phyloP scores from a whole-genome alignment of 192 early-diverging fungal species.

The Nowakowskiella sp. region DNA sequence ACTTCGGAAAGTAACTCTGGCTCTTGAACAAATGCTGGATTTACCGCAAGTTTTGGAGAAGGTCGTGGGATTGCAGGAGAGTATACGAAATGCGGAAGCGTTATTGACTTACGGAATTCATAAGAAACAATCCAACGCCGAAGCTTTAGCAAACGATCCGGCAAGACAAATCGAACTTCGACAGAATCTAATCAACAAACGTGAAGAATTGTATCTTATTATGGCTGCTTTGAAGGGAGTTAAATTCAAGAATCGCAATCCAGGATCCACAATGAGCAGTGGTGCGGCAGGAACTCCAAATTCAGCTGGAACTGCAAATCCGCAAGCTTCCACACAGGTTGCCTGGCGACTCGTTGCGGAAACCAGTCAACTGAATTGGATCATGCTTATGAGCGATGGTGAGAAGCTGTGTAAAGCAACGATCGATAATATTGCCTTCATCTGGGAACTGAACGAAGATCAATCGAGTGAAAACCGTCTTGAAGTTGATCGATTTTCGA shows the following conservation, averaged over 20 bases:
- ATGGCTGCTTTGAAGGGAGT: constrained; percentile 64
- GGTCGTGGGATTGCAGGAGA: constrained; percentile 51
- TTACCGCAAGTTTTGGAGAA: constrained; percentile 43
- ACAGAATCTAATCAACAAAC: constrained; percentile 23
- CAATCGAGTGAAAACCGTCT: constrained; percentile 64
- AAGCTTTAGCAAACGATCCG: not conserved
- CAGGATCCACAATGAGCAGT: no score
- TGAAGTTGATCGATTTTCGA: constrained; percentile 63
- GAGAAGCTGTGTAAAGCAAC: constrained; percentile 65
- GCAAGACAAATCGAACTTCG: constrained; percentile 19
- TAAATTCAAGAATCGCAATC: no score
- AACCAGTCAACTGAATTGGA: constrained; percentile 60
- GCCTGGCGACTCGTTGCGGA: constrained; percentile 49
- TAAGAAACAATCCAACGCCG: constrained; percentile 1
- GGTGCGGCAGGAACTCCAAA: no score
- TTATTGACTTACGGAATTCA: constrained; percentile 8
- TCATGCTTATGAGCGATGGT: constrained; percentile 60
- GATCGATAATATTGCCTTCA: constrained; percentile 54
- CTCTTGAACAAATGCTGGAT: constrained; percentile 69
- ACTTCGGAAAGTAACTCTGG: constrained; percentile 67
- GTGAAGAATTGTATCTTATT: constrained; percentile 63
- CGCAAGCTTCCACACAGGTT: constrained; percentile 40
- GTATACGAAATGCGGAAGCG: constrained; percentile 39
- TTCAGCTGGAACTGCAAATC: constrained; percentile 35
- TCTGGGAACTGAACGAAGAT: constrained; percentile 72